Conservation (phyloP, 2,329 filamentous ascomycete species). For the Grosmannia penicillata region DNA sequence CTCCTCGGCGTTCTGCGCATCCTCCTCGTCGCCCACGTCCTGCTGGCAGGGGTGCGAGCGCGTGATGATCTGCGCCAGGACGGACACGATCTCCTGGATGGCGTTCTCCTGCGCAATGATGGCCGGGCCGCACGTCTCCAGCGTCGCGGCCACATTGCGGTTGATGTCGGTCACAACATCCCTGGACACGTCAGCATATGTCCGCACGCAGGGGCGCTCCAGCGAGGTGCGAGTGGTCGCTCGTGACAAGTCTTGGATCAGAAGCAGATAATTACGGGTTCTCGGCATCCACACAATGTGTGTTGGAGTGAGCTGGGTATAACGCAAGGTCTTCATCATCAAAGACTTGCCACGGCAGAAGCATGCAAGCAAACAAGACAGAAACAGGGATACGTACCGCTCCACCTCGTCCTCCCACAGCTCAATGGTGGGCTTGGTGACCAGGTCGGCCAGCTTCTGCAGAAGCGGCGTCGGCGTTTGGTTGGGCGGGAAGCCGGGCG, state of each 20-base stretch:
- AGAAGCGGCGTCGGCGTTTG: constrained; percentile 66
- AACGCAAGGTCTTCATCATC: constrained; percentile 85
- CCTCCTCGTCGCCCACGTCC: constrained; percentile 70
- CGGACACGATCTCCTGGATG: constrained; percentile 61
- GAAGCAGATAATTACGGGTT: constrained; percentile 51
- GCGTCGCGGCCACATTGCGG: constrained; percentile 75
- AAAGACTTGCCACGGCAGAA: constrained; percentile 12
- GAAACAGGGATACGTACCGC: constrained; percentile 62
- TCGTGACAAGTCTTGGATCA: constrained; percentile 19
- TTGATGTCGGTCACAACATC: constrained; percentile 89
- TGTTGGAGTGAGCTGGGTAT: constrained; percentile 99
- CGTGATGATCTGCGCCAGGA: constrained; percentile 66
- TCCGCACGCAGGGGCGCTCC: constrained; percentile 10
- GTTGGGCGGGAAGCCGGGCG: constrained; percentile 72
- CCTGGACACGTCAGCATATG: constrained; percentile 33
- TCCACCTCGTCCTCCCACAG: constrained; percentile 86
- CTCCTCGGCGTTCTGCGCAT: constrained; percentile 55
- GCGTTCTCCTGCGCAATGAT: constrained; percentile 61
- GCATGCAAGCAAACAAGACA: constrained; percentile 45
- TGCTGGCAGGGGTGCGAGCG: constrained; percentile 88
- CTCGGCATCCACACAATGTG: constrained; percentile 75
- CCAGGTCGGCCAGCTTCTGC: constrained; percentile 70
- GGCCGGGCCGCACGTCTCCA: constrained; percentile 82
- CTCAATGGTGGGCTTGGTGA: constrained; percentile 70
- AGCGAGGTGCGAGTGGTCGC: too few relatives aligned